Evolutionary conservation across 352 stramenopile genomes (phyloP), one percentile per base, ranked within the genome.

Genomic region (Globisporangium nagaii): DNA sequence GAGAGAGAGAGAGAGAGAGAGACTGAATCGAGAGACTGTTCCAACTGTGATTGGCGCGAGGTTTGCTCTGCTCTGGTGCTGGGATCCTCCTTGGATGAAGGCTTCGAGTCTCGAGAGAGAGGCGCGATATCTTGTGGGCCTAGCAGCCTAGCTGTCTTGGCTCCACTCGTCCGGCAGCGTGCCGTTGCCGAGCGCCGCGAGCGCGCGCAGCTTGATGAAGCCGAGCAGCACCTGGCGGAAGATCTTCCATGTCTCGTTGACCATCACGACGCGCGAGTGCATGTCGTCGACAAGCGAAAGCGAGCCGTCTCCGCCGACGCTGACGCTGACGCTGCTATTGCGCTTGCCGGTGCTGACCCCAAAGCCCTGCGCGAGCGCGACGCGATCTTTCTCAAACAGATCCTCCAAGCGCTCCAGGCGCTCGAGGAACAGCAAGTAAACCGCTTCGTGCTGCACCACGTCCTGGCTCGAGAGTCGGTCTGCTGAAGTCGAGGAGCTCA

Each of bases 211-310:
- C 17, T 71, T 67, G 13, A 75, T 69, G 36, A 87, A 88, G n/a
- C 68, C 73, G 0, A 82, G 65, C 41, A 90, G 64, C 36, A 89
- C 68, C 51, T 88, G 79, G 1, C 78, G 79, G n/a, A 93, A 82
- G 28, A 77, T 71, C 40, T 80, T 87, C 79, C 79, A 90, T 42
- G 73, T 79, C 62, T 88, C 79, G 39, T 86, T 77, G 28, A 88
- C 76, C 37, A 75, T 17, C 20, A 68, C 25, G 4, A 50, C 52
- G 52, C 53, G 62, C 8, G 63, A 43, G 32, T 81, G 63, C 1
- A 69, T 53, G 15, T 81, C 63, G 17, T 88, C 65, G 19, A 69
- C 63, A 11, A 84, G 52, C 12, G 60, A 47, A 27, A 71, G 13
- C 6, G 63, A 56, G 2, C 45, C 67, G 9, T 66, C 61, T 12